Conservation (phyloP, 1,284 basidiomycete species). For the Mycocalia duriaeana region DNA sequence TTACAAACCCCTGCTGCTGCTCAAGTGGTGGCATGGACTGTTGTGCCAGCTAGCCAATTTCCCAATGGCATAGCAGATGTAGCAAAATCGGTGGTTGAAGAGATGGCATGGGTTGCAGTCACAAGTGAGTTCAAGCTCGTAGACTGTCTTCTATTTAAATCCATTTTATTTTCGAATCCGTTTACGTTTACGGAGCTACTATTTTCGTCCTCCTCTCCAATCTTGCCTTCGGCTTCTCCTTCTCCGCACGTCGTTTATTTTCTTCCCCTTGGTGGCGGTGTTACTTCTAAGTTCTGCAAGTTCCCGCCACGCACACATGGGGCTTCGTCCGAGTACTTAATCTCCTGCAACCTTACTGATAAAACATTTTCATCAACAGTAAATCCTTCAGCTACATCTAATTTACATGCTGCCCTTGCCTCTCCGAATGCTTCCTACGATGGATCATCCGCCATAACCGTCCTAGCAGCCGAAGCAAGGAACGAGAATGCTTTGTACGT, state of each 20-base stretch:
- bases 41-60: constrained; percentile 35
- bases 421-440: constrained; percentile 29
- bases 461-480: constrained; percentile 31
- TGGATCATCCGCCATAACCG: constrained; percentile 28
- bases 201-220: too few species aligned
- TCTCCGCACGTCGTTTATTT: too few species aligned
- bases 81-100: constrained; percentile 29
- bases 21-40: constrained; percentile 32
- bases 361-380: background rate
- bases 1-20: constrained; percentile 13
- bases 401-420: constrained; percentile 18
- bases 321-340: too few species aligned
- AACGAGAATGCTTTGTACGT: constrained; percentile 48
- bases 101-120: constrained; percentile 42
- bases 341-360: background rate
- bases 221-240: too few species aligned
- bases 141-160: background rate
- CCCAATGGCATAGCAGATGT: constrained; percentile 34
- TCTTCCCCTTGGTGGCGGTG: too few species aligned
- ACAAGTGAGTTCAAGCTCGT: constrained; percentile 24
- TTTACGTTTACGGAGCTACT: too few species aligned
- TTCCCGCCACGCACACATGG: too few species aligned
- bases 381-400: too few species aligned
- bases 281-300: too few species aligned
- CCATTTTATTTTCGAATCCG: background rate